A percentile compares a stretch with the other conserved stretches of the same genome.
Conservation (phyloP, 2,329 filamentous ascomycete genomes). For the Curvularia sp. region DNA sequence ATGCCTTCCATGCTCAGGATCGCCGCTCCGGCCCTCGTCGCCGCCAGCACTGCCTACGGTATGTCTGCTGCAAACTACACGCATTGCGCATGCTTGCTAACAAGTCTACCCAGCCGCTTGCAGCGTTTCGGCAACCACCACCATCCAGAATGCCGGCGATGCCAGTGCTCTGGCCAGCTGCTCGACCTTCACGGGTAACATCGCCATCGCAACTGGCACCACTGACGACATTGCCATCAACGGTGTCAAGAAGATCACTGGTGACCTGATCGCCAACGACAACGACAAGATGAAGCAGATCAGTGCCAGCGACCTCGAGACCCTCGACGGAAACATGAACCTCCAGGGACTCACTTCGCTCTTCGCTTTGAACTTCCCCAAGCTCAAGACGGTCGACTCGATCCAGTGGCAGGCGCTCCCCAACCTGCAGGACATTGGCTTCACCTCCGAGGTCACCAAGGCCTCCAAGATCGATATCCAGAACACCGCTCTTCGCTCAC, state of each 20-base stretch:
- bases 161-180: slow-evolving; percentile 68
- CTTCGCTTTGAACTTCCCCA: slow-evolving; percentile 69
- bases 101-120: slow-evolving; percentile 44
- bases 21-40: slow-evolving; percentile 64
- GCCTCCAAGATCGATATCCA: slow-evolving; percentile 75
- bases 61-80: slow-evolving; percentile 33
- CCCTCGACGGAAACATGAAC: slow-evolving; percentile 73
- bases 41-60: slow-evolving; percentile 61
- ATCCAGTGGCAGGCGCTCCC: slow-evolving; percentile 79
- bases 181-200: slow-evolving; percentile 71
- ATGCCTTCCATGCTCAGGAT: slow-evolving; percentile 64
- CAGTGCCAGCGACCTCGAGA: slow-evolving; percentile 65
- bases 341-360: slow-evolving; percentile 74
- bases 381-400: slow-evolving; percentile 68
- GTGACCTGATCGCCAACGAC: slow-evolving; percentile 60
- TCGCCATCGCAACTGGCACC: slow-evolving; percentile 68
- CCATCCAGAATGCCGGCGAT: slow-evolving; percentile 68
- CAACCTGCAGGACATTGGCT: slow-evolving; percentile 65
- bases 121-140: slow-evolving; percentile 58
- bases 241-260: slow-evolving; percentile 67
- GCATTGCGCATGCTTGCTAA: slow-evolving; percentile 25
- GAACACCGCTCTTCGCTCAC: slow-evolving; percentile 82
- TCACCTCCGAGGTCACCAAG: slow-evolving; percentile 70
- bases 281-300: slow-evolving; percentile 71
- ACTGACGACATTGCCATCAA: slow-evolving; percentile 67